Percentiles rank a stretch among this genome's conserved stretches.
phyloP scores from a whole-genome alignment of 495 filamentous ascomycete species.

The Articulospora tetracladia region DNA sequence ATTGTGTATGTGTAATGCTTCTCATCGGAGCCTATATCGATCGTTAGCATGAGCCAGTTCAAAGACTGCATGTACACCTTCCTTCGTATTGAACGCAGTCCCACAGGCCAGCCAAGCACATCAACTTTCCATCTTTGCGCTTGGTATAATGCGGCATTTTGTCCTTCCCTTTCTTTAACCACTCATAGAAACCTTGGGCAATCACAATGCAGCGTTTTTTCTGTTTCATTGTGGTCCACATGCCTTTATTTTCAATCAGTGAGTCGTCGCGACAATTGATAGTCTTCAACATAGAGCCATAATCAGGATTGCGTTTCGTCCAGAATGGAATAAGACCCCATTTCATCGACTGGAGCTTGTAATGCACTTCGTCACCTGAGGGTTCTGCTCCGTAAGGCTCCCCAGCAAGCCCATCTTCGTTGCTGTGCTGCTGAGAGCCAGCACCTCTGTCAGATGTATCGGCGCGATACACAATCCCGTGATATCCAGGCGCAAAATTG shows the following conservation, averaged over 20 bases:
- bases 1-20: constrained; percentile 83
- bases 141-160: constrained; percentile 80
- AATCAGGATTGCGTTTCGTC: constrained; percentile 79
- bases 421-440: constrained; percentile 22
- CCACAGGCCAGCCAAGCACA: constrained; percentile 91
- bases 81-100: constrained; percentile 82
- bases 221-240: constrained; percentile 91
- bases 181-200: constrained; percentile 94
- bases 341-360: constrained; percentile 87
- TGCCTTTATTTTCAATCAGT: constrained; percentile 65
- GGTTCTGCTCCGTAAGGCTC: constrained; percentile 10
- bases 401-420: constrained; percentile 17
- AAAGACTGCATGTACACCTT: constrained; percentile 22
- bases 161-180: constrained; percentile 82
- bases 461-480: constrained; percentile 84
- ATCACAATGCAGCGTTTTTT: constrained; percentile 82
- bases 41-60: background rate
- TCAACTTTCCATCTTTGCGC: constrained; percentile 74
- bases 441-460: constrained; percentile 55
- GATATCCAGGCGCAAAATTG: constrained; percentile 88
- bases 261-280: constrained; percentile 97
- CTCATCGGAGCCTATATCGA: constrained; percentile 54
- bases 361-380: constrained; percentile 40
- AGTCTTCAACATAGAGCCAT: constrained; percentile 71
- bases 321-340: constrained; percentile 92